Evolutionary conservation across 2,329 filamentous ascomycete genomes (phyloP).

Genomic region (Aspergillus alliaceus): DNA sequence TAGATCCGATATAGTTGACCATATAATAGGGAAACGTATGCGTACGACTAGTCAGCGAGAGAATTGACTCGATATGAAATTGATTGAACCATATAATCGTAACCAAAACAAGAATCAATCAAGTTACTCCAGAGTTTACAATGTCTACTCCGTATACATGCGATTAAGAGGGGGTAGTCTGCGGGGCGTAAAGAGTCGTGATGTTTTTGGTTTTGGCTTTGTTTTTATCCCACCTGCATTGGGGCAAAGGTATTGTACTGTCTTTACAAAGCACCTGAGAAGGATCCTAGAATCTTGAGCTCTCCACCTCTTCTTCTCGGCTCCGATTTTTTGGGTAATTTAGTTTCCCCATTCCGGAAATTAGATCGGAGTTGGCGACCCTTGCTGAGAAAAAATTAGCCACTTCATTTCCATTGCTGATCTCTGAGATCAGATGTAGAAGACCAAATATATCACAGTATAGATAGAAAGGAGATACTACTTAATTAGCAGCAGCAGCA

Average conservation of each 20-base stretch:
- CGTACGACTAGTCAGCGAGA: no score
- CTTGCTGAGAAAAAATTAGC: neutral
- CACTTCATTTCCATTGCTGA: neutral
- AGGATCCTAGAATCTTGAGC: conserved; percentile 14
- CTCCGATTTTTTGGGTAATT: conserved; percentile 11
- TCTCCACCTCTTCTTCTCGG: conserved; percentile 17
- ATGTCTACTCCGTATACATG: no score
- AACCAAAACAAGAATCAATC: no score
- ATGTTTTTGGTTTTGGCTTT: no score
- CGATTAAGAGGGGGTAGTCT: no score
- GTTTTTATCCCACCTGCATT: neutral
- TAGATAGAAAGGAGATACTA: neutral
- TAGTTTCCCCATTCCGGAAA: conserved; percentile 14
- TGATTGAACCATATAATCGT: no score
- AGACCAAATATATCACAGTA: no score
- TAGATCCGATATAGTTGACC: neutral
- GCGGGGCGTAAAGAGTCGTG: no score
- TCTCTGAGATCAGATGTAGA: neutral
- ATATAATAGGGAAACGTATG: no score
- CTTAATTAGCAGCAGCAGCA: no score
- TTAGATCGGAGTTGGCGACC: conserved; percentile 11
- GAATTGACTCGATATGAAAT: no score
- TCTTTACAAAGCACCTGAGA: conserved; percentile 8
- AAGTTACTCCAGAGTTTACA: no score
- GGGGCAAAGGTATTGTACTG: neutral